phyloP scores from a whole-genome alignment of 2,329 filamentous ascomycete species.

The Aphanoascus verrucosus region DNA sequence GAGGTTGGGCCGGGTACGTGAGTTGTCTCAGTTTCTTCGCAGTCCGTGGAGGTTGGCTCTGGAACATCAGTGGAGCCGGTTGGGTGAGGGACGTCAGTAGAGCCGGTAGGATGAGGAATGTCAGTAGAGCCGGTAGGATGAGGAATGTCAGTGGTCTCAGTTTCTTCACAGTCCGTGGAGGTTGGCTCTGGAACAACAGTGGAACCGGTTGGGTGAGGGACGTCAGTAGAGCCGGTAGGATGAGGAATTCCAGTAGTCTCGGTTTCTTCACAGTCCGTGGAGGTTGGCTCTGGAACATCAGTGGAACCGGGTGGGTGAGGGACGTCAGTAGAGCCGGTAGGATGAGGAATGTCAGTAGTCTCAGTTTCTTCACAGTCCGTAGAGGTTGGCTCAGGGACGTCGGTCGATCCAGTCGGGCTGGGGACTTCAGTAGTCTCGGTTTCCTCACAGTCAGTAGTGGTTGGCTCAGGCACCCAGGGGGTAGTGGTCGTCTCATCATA shows the following conservation, averaged over 20 bases:
- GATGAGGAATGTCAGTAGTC: background rate
- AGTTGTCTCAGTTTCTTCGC: constrained; percentile 1
- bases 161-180: constrained; percentile 6
- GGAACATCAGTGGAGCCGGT: constrained; percentile 3
- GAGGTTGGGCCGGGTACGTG: background rate
- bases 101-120: background rate
- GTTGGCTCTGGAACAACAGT: background rate
- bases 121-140: background rate
- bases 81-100: background rate
- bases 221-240: background rate
- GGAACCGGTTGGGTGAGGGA: background rate
- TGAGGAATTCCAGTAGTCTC: background rate
- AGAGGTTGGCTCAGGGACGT: background rate
- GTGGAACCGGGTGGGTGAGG: background rate
- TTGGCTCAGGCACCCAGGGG: background rate
- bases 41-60: background rate
- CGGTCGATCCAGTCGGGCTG: background rate
- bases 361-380: background rate
- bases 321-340: background rate
- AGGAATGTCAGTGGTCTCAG: constrained; percentile 1
- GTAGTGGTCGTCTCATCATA: background rate
- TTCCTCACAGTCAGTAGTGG: background rate
- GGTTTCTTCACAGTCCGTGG: background rate
- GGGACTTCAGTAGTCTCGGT: no score
- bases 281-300: no score